Evolutionary conservation across 2,329 filamentous ascomycete species (phyloP), one percentile per base, ranked within the genome.

Genomic region (Pseudomassariella vexata): DNA sequence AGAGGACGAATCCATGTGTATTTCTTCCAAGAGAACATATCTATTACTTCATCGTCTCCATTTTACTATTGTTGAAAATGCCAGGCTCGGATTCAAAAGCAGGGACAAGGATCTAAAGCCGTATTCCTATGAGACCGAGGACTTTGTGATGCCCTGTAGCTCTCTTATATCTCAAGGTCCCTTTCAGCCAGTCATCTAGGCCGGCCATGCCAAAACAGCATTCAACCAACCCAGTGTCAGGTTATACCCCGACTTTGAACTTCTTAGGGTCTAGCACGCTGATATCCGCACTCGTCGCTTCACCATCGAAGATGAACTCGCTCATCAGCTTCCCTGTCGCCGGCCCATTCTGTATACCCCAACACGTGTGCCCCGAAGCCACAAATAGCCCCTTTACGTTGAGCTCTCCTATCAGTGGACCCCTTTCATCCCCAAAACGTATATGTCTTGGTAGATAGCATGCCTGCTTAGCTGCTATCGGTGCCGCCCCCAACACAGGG

Each of bases 281-380:
- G 19, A 88, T 68, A 40, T 79, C 69, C 5, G 83, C 81, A 45
- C 82, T 88, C 49, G 59, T 79, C 1, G 81, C 74, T 38, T 64
- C 59, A 1, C 84, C 85, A 34, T 89, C 84, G 48, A 89, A 78
- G 3, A 92, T 63, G 58, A 85, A 78, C 57, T 90, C 84, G 22
- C 82, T 82, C 65, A 92, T 82, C 23, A 90, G 56, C 59, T 81
- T 85, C 4, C 85, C 85, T 6, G 90, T 96, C 2, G 73, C 92
- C 1, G 90, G 89, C 1, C 80, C 87, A 62, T 98, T 96, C 63
- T 96, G 90, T 15, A 98, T 95, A 0, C 92, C 92, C 92, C 92
- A 98, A 62, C 90, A 96, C 2, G 88, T 95, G 65, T 98, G 92
- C 0, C 92, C 92, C 0, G 86, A 74, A 1, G 92, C 92, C 38